A percentile compares a stretch with the other conserved stretches of the same genome.
phyloP scores from a whole-genome alignment of 345 rosid species.

The Linum tenue region DNA sequence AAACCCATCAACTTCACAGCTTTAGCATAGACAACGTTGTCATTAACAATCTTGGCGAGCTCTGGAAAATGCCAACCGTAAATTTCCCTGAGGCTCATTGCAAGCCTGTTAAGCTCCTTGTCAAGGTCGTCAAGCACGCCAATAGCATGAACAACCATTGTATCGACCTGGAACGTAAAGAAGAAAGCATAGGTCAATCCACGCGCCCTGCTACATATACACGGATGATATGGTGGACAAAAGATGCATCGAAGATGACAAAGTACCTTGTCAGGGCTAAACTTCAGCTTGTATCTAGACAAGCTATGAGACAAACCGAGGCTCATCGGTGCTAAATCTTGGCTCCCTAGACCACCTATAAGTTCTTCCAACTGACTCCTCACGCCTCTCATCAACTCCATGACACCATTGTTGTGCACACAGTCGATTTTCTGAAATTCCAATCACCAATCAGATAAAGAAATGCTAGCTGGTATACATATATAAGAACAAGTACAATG shows the following conservation, averaged over 20 bases:
- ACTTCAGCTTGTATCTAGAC: conserved; percentile 81
- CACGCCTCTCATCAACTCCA: conserved; percentile 85
- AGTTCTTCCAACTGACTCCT: conserved; percentile 84
- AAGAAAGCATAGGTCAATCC: neutral
- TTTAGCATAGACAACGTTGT: conserved; percentile 78
- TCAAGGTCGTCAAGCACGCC: conserved; percentile 93
- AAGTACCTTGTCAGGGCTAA: conserved; percentile 89
- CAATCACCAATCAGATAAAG: neutral
- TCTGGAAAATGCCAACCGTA: conserved; percentile 99
- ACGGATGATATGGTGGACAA: neutral
- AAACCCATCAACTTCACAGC: conserved; percentile 74
- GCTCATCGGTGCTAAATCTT: conserved; percentile 92
- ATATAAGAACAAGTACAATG: conserved; percentile 2
- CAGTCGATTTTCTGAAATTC: conserved; percentile 72
- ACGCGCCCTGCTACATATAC: neutral
- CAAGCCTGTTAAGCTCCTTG: conserved; percentile 84
- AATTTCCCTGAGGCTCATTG: conserved; percentile 88
- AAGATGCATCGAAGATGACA: neutral
- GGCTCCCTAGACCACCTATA: conserved; percentile 60
- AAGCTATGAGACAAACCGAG: conserved; percentile 87
- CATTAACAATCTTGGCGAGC: conserved; percentile 77
- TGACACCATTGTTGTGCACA: conserved; percentile 72
- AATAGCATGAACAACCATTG: conserved; percentile 92
- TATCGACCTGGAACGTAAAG: conserved; percentile 55
- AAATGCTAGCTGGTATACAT: no score